A percentile compares a stretch with the other conserved stretches of the same genome.
These are phyloP conservation scores for Gymnopus androsaceus DNA, from an alignment of 1,284 basidiomycete genomes.

Conservation along the genomic window DNA sequence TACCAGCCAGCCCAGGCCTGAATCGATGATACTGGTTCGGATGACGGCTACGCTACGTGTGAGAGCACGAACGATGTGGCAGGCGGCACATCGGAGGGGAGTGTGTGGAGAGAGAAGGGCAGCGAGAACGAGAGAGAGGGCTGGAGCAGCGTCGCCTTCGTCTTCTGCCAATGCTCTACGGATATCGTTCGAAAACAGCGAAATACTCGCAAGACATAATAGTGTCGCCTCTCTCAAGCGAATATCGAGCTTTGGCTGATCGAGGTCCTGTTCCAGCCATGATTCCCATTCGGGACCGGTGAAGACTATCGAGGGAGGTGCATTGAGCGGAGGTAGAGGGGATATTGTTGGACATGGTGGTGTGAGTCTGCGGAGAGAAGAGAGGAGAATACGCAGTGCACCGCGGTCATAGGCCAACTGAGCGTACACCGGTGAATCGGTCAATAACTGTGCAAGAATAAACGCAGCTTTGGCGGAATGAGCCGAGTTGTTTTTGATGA, in stretches of 20 bases:
- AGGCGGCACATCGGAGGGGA: slow-evolving; percentile 82
- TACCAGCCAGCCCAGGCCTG: slow-evolving; percentile 72
- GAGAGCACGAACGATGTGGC: slow-evolving; percentile 82
- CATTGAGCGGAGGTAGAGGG: slow-evolving; percentile 33
- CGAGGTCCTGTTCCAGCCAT: slow-evolving; percentile 42
- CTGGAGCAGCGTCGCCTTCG: slow-evolving; percentile 35
- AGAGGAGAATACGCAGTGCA: background rate
- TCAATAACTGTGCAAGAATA: slow-evolving; percentile 67
- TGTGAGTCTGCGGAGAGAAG: background rate
- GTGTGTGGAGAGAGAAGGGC: slow-evolving; percentile 62
- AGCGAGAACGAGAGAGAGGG: slow-evolving; percentile 57
- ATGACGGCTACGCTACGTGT: slow-evolving; percentile 77
- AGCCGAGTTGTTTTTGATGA: slow-evolving; percentile 45
- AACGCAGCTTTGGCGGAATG: slow-evolving; percentile 66
- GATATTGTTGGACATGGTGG: slow-evolving; percentile 37
- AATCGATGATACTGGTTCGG: slow-evolving; percentile 82
- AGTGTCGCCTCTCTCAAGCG: slow-evolving; percentile 71
- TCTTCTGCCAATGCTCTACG: slow-evolving; percentile 66
- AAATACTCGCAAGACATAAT: slow-evolving; percentile 68
- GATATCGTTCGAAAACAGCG: slow-evolving; percentile 70
- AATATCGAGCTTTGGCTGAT: slow-evolving; percentile 62
- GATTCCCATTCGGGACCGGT: slow-evolving; percentile 9
- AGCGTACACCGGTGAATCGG: slow-evolving; percentile 69
- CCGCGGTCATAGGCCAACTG: slow-evolving; percentile 60
- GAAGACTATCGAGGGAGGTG: background rate